These are phyloP conservation scores for Skeletonema marinoi DNA, from an alignment of 108 stramenopile species.

Conservation along the genomic window DNA sequence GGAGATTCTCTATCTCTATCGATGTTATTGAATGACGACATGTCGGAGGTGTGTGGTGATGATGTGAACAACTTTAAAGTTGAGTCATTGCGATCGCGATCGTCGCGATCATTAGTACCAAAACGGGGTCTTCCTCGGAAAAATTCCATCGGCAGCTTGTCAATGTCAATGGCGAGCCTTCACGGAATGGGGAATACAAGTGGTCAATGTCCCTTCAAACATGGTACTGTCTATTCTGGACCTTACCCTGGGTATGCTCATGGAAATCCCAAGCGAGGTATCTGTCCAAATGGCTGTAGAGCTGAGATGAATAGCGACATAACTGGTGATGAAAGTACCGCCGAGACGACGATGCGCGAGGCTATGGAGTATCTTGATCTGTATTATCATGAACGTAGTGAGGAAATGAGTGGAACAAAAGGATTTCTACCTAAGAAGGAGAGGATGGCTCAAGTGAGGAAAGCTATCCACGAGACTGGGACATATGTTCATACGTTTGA, in stretches of 20 bases:
- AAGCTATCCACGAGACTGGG: constrained; percentile 18
- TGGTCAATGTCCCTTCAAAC: constrained; percentile 24
- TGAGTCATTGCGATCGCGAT: no score
- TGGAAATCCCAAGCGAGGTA: constrained; percentile 28
- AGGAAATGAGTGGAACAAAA: constrained; percentile 14
- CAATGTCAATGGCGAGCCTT: no score
- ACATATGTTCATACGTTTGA: constrained; percentile 49
- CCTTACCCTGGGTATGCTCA: constrained; percentile 31
- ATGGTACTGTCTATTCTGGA: constrained; percentile 20
- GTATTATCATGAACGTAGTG: constrained; percentile 24
- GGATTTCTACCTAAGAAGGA: constrained; percentile 14
- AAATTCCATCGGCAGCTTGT: no score
- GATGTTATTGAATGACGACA: no score
- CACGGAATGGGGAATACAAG: neutral
- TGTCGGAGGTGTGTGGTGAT: no score
- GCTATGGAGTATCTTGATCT: constrained; percentile 27
- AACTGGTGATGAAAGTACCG: constrained; percentile 5
- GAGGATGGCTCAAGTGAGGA: neutral
- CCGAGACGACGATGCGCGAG: constrained; percentile 15
- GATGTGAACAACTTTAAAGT: no score
- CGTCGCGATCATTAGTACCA: no score
- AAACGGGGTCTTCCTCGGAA: no score
- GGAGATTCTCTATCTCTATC: no score
- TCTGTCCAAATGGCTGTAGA: constrained; percentile 22
- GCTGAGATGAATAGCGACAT: constrained; percentile 4